A percentile compares a stretch with the other conserved stretches of the same genome.
These are phyloP conservation scores for Colletotrichum phormii DNA, from an alignment of 2,329 filamentous ascomycete genomes.

Conservation along the genomic window DNA sequence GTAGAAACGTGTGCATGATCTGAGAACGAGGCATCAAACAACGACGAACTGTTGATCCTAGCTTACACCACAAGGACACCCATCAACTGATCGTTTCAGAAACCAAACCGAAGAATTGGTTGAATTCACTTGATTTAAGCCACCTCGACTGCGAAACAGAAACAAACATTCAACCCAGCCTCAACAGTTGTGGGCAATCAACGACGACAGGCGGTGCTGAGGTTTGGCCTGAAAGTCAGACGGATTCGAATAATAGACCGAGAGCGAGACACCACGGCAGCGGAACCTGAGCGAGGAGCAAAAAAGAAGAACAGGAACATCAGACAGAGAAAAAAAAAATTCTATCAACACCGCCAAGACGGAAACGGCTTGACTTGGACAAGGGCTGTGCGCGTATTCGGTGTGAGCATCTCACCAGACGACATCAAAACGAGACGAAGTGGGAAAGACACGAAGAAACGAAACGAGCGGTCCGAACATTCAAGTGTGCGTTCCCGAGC, in stretches of 20 bases:
- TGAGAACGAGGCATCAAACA: background rate
- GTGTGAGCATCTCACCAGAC: background rate
- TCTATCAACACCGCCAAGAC: background rate
- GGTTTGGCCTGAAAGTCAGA: background rate
- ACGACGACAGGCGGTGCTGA: background rate
- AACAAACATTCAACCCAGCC: background rate
- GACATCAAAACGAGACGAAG: background rate
- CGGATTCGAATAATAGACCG: background rate
- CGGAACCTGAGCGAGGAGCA: background rate
- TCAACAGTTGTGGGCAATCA: background rate
- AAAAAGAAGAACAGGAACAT: background rate
- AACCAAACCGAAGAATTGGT: too few species aligned
- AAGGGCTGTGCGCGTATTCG: background rate
- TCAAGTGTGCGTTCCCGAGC: slow-evolving; percentile 1
- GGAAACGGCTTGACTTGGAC: background rate
- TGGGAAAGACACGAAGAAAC: background rate
- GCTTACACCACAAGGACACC: background rate
- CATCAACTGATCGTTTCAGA: background rate
- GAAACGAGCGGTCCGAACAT: background rate
- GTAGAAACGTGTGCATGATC: background rate
- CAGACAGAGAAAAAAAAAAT: background rate
- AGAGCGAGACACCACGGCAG: background rate
- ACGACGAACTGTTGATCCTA: slow-evolving; percentile 11
- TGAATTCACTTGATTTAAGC: background rate
- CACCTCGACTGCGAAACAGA: background rate